phyloP scores from a whole-genome alignment of 345 rosid genomes.

The Arabis hirsuta region DNA sequence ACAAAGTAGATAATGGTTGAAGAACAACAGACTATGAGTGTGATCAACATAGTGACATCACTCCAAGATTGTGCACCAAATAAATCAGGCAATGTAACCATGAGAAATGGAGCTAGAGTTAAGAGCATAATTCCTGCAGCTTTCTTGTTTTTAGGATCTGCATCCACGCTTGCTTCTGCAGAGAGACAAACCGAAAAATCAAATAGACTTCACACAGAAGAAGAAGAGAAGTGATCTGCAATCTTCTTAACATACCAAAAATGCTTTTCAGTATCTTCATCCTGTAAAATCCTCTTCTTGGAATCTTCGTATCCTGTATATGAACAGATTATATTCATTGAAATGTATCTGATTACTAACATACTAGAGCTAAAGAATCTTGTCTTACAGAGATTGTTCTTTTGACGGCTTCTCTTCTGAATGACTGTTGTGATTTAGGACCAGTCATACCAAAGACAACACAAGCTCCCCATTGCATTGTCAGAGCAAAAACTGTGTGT shows the following conservation, averaged over 20 bases:
- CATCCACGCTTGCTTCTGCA: constrained; percentile 43
- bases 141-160: constrained; percentile 46
- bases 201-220: constrained; percentile 7
- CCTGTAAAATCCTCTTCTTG: constrained; percentile 39
- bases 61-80: constrained; percentile 37
- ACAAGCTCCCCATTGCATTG: constrained; percentile 51
- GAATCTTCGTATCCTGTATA: constrained; percentile 37
- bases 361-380: not conserved
- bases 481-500: constrained; percentile 41
- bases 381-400: constrained; percentile 41
- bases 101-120: constrained; percentile 41
- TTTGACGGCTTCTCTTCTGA: constrained; percentile 27
- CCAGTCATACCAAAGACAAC: constrained; percentile 42
- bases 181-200: constrained; percentile 7
- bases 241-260: constrained; percentile 34
- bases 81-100: constrained; percentile 43
- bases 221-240: not conserved
- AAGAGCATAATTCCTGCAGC: constrained; percentile 46
- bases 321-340: not conserved
- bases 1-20: constrained; percentile 42
- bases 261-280: constrained; percentile 36
- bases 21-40: constrained; percentile 37
- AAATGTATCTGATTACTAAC: not conserved
- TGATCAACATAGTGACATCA: constrained; percentile 32
- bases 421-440: constrained; percentile 32